Percentiles rank a stretch among this genome's conserved stretches.
Evolutionary conservation across 352 stramenopile genomes (phyloP).

Genomic region (Pythium plurisporium): DNA sequence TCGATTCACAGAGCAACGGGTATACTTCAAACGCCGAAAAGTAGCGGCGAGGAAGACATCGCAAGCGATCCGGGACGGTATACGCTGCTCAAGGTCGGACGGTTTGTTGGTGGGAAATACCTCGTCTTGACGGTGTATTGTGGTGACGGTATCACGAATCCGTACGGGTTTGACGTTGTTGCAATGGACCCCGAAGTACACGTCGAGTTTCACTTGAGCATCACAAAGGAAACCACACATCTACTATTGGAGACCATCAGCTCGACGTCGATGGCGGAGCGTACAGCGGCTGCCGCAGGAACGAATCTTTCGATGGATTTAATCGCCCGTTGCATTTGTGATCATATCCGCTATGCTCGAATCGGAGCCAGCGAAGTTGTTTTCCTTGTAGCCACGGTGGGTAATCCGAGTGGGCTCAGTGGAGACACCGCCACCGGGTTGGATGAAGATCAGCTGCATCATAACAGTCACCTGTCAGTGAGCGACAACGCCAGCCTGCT

Average conservation of each 20-base stretch:
- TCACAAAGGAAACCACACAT: slow-evolving; percentile 64
- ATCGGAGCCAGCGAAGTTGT: slow-evolving; percentile 44
- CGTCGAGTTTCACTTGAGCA: slow-evolving; percentile 43
- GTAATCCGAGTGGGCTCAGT: background rate
- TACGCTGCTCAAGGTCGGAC: slow-evolving; percentile 57
- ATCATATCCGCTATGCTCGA: slow-evolving; percentile 46
- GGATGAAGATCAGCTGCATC: background rate
- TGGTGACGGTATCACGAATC: slow-evolving; percentile 55
- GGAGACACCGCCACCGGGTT: background rate
- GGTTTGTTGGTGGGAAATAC: slow-evolving; percentile 62
- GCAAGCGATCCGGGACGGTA: slow-evolving; percentile 32
- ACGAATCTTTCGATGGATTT: slow-evolving; percentile 72
- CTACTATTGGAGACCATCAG: slow-evolving; percentile 50
- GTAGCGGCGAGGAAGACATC: too few relatives aligned
- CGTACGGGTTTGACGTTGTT: slow-evolving; percentile 68
- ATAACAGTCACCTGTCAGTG: background rate
- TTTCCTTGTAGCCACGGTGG: slow-evolving; percentile 37
- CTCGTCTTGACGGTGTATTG: slow-evolving; percentile 65
- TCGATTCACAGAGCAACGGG: too few relatives aligned
- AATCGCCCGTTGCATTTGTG: slow-evolving; percentile 56
- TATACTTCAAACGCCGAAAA: too few relatives aligned
- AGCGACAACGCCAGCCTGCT: slow-evolving; percentile 13
- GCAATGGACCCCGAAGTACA: slow-evolving; percentile 42
- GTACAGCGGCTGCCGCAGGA: slow-evolving; percentile 51
- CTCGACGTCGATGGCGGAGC: slow-evolving; percentile 47